phyloP scores from a whole-genome alignment of 2,329 filamentous ascomycete genomes.

The Geosmithia putterillii region DNA sequence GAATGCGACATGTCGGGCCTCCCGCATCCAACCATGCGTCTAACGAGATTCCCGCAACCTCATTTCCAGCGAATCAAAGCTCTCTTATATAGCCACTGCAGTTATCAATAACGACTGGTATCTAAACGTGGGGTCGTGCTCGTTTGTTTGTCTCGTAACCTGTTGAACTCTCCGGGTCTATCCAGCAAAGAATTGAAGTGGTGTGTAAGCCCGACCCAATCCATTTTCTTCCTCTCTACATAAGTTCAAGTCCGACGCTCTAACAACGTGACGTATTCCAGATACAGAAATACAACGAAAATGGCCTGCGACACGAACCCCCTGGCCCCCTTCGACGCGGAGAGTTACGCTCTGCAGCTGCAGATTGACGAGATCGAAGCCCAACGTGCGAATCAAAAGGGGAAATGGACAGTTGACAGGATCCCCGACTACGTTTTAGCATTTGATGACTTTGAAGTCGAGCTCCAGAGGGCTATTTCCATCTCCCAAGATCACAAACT shows the following conservation, averaged over 20 bases:
- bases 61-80: not conserved
- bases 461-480: conserved; percentile 3
- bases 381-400: conserved; percentile 1
- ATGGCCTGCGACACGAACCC: conserved; percentile 1
- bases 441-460: conserved; percentile 3
- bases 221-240: not conserved
- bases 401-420: conserved; percentile 3
- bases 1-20: too few relatives aligned
- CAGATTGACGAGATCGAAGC: conserved; percentile 3
- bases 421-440: conserved; percentile 4
- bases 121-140: too few relatives aligned
- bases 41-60: not conserved
- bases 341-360: conserved; percentile 2
- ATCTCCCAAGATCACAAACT: conserved; percentile 3
- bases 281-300: not conserved
- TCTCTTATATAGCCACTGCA: not conserved
- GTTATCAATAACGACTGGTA: too few relatives aligned
- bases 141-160: too few relatives aligned
- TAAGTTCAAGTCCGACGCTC: too few relatives aligned
- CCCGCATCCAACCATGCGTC: too few relatives aligned
- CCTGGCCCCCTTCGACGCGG: conserved; percentile 1
- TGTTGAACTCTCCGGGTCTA: too few relatives aligned
- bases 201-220: too few relatives aligned
- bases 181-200: too few relatives aligned
- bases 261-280: not conserved